These are phyloP conservation scores for Massariosphaeria phaeospora DNA, from an alignment of 495 filamentous ascomycete species.

Conservation along the genomic window DNA sequence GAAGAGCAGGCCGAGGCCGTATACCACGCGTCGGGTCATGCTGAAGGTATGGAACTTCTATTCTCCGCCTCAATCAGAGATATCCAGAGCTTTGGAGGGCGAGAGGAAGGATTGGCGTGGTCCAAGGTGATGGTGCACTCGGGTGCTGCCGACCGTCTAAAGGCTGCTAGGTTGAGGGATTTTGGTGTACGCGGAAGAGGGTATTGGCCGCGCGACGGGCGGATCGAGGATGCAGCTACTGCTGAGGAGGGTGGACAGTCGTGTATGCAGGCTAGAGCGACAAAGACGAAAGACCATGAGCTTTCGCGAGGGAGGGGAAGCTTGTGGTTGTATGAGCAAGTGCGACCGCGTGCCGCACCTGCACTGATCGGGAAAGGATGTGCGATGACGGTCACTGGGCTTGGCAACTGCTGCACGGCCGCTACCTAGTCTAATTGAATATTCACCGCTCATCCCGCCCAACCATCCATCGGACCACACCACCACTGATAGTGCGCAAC, in stretches of 20 bases:
- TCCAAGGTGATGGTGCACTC: not conserved
- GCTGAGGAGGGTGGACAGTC: not conserved
- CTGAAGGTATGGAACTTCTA: too few relatives aligned
- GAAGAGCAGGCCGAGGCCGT: constrained; percentile 40
- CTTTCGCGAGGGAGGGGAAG: not conserved
- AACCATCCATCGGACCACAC: not conserved
- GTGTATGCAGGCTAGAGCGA: constrained; percentile 10
- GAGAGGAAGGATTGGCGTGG: constrained; percentile 8
- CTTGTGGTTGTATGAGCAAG: not conserved
- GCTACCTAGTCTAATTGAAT: not conserved
- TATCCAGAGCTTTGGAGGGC: too few relatives aligned
- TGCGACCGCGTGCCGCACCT: not conserved
- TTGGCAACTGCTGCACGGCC: not conserved
- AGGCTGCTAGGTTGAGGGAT: not conserved
- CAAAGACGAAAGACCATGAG: not conserved
- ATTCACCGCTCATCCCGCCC: constrained; percentile 5
- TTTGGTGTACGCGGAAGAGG: not conserved
- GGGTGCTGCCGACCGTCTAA: not conserved
- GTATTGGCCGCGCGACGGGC: not conserved
- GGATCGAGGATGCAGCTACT: constrained; percentile 6
- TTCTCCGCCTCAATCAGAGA: too few relatives aligned
- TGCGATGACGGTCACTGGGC: constrained; percentile 10
- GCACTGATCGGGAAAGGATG: constrained; percentile 9
- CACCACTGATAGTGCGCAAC: constrained; percentile 6
- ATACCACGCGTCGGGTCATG: constrained; percentile 43